phyloP scores from a whole-genome alignment of 768 basidiomycete genomes.

The Tylopilus sp. region DNA sequence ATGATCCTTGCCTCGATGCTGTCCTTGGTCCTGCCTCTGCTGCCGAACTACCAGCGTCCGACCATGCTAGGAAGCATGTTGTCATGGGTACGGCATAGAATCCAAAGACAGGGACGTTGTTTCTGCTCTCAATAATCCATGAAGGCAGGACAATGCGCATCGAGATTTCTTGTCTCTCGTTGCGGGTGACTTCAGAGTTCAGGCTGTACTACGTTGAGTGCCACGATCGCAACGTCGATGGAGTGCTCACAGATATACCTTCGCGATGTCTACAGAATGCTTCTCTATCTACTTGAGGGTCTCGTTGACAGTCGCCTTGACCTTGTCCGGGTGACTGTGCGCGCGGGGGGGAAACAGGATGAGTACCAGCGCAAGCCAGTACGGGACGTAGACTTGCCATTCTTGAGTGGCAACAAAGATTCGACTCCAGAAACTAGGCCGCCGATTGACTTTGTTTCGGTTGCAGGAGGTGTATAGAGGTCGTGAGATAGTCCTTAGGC shows the following conservation, averaged over 20 bases:
- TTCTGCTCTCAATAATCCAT: constrained; percentile 91
- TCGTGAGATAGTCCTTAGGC: too few species aligned
- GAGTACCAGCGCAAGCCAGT: too few species aligned
- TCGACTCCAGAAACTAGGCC: too few species aligned
- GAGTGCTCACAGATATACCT: constrained; percentile 79
- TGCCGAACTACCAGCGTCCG: constrained; percentile 97
- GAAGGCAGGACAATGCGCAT: constrained; percentile 94
- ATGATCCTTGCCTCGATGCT: constrained; percentile 81
- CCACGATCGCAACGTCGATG: background rate
- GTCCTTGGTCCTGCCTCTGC: constrained; percentile 86
- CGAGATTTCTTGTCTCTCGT: constrained; percentile 91
- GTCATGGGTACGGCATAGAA: constrained; percentile 88
- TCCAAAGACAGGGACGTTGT: constrained; percentile 88
- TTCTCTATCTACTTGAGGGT: constrained; percentile 84
- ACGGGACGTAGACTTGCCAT: too few species aligned
- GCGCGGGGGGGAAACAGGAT: too few species aligned
- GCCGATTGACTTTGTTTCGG: too few species aligned
- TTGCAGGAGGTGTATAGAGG: too few species aligned
- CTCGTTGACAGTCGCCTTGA: constrained; percentile 74
- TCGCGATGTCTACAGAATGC: constrained; percentile 89
- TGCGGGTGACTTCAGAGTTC: constrained; percentile 87
- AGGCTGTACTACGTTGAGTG: constrained; percentile 43
- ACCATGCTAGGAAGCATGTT: constrained; percentile 83
- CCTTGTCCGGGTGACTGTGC: constrained; percentile 99
- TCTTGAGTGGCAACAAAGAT: too few species aligned